These are phyloP conservation scores for Aureobasidium mangrovei DNA, from an alignment of 2,329 filamentous ascomycete genomes.

Conservation along the genomic window DNA sequence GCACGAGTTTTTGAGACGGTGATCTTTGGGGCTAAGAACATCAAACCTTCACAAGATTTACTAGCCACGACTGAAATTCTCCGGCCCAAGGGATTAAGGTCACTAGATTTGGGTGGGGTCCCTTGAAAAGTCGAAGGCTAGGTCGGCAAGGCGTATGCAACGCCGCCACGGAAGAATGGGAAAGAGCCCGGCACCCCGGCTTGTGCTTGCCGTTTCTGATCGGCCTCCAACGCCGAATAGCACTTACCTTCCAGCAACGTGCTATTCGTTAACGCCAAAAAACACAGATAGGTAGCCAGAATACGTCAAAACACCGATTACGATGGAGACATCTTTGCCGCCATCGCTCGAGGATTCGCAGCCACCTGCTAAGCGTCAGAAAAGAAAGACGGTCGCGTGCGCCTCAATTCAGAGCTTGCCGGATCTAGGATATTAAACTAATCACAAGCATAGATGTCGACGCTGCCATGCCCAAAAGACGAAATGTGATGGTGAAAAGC, in stretches of 20 bases:
- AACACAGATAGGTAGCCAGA: no score
- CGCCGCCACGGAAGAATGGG: neutral
- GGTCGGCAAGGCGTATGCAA: neutral
- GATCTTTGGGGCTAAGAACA: no score
- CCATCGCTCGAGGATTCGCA: neutral
- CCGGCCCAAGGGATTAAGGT: no score
- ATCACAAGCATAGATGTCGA: slow-evolving; percentile 11
- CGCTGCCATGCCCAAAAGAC: slow-evolving; percentile 22
- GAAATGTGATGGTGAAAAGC: slow-evolving; percentile 28
- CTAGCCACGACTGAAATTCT: no score
- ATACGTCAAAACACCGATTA: neutral
- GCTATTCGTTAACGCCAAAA: neutral
- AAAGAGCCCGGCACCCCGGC: neutral
- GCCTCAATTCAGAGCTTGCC: neutral
- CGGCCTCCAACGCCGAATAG: neutral
- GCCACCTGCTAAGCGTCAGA: slow-evolving; percentile 3
- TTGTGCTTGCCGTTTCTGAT: neutral
- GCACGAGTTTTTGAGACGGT: no score
- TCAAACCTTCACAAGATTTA: no score
- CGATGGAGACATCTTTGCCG: slow-evolving; percentile 19
- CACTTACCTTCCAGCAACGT: neutral
- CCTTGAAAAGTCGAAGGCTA: neutral
- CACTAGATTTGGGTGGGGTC: no score
- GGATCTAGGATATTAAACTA: neutral
- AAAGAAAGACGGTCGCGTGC: slow-evolving; percentile 13